These are phyloP conservation scores for Mrakia gelida DNA, from an alignment of 768 basidiomycete species.

Conservation along the genomic window DNA sequence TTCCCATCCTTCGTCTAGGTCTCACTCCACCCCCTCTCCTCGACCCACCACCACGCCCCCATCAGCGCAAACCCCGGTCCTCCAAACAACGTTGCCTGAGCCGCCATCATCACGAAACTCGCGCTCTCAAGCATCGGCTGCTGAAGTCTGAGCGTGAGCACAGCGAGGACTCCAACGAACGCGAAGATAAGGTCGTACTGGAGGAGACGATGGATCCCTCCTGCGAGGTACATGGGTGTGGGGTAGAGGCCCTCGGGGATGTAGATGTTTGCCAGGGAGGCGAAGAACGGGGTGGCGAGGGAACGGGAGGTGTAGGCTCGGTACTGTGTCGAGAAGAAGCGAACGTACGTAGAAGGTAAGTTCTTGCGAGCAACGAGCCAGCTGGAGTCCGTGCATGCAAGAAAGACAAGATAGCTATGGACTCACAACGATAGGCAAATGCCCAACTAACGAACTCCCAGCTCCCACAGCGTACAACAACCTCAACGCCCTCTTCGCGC, in stretches of 20 bases:
- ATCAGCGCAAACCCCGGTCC: background rate
- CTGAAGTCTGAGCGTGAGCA: background rate
- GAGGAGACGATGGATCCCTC: background rate
- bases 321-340: background rate
- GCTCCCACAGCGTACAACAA: background rate
- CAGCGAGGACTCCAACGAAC: background rate
- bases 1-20: no score
- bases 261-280: background rate
- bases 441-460: background rate
- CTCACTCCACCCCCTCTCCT: slow-evolving; percentile 7
- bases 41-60: background rate
- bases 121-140: background rate
- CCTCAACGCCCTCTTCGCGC: background rate
- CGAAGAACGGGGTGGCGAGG: background rate
- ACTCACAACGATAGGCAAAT: background rate
- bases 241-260: background rate
- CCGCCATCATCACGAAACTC: background rate
- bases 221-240: background rate
- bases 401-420: no score
- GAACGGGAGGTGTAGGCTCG: background rate
- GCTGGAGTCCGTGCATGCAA: no score
- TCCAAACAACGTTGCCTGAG: background rate
- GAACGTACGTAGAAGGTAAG: no score
- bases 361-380: no score
- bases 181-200: background rate